phyloP scores from a whole-genome alignment of 2,329 filamentous ascomycete genomes.

The Botrytis cinerea region DNA sequence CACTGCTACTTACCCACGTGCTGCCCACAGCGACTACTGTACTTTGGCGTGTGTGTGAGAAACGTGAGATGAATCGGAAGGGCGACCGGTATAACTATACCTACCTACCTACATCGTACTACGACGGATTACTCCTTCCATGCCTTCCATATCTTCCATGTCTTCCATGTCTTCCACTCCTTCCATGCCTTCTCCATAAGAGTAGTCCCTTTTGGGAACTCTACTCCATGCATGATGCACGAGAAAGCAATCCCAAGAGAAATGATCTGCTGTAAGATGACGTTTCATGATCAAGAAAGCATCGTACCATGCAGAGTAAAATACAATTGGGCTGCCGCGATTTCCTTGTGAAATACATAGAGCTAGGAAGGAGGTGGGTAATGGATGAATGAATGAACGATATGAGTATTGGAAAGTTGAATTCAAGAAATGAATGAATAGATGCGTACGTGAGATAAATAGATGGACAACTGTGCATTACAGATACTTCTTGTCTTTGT shows the following conservation, averaged over 20 bases:
- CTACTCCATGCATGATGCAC: background rate
- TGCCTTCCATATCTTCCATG: background rate
- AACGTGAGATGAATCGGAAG: background rate
- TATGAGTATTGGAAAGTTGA: background rate
- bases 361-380: background rate
- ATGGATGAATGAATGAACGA: background rate
- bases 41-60: background rate
- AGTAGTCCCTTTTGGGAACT: background rate
- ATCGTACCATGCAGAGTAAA: background rate
- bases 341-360: background rate
- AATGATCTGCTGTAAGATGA: constrained; percentile 12
- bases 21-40: too few relatives aligned
- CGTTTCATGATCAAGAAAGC: background rate
- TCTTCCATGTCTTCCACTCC: background rate
- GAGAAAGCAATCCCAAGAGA: background rate
- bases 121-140: too few relatives aligned
- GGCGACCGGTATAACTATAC: background rate
- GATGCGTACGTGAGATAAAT: background rate
- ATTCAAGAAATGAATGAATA: background rate
- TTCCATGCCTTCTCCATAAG: background rate
- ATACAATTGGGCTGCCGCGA: background rate
- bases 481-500: background rate
- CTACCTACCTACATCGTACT: background rate
- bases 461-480: background rate
- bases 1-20: too few relatives aligned